Conservation (phyloP, 495 filamentous ascomycete species). For the Aspergillus heteromorphus region DNA sequence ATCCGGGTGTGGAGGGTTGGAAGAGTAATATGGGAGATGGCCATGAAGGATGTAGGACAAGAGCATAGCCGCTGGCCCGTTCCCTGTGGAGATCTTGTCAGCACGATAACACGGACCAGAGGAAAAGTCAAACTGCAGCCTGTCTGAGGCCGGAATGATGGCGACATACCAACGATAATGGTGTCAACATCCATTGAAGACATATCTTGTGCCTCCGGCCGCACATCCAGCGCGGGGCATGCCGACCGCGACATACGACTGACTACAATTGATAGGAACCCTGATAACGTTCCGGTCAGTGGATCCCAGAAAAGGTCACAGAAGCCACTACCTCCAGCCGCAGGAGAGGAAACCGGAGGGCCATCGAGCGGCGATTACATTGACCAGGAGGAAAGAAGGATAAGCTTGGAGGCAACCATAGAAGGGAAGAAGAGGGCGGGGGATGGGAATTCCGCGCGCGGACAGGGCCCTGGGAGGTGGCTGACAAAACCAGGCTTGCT, state of each 20-base stretch:
- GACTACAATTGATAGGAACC: not conserved
- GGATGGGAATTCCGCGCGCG: conserved; percentile 18
- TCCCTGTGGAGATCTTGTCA: conserved; percentile 34
- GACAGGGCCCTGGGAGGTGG: conserved; percentile 6
- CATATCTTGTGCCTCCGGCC: conserved; percentile 21
- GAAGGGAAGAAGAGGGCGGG: conserved; percentile 6
- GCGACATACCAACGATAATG: conserved; percentile 43
- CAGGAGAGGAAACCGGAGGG: conserved; percentile 15
- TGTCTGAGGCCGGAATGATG: conserved; percentile 1
- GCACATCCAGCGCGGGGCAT: conserved; percentile 33
- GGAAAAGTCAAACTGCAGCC: conserved; percentile 9
- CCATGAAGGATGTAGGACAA: conserved; percentile 65
- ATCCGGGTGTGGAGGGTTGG: conserved; percentile 54
- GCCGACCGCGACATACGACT: conserved; percentile 23
- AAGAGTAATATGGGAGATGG: conserved; percentile 54
- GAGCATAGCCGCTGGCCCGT: conserved; percentile 62
- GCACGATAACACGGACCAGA: conserved; percentile 8
- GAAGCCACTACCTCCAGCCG: conserved; percentile 19
- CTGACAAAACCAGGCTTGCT: conserved; percentile 19
- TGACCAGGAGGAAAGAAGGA: conserved; percentile 9
- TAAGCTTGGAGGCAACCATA: conserved; percentile 1
- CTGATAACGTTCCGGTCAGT: conserved; percentile 9
- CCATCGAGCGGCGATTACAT: conserved; percentile 23
- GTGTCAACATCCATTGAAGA: conserved; percentile 43
- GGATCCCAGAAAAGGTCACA: not conserved